Conservation (phyloP, 2,329 filamentous ascomycete genomes). For the Fragosphaeria purpurea region DNA sequence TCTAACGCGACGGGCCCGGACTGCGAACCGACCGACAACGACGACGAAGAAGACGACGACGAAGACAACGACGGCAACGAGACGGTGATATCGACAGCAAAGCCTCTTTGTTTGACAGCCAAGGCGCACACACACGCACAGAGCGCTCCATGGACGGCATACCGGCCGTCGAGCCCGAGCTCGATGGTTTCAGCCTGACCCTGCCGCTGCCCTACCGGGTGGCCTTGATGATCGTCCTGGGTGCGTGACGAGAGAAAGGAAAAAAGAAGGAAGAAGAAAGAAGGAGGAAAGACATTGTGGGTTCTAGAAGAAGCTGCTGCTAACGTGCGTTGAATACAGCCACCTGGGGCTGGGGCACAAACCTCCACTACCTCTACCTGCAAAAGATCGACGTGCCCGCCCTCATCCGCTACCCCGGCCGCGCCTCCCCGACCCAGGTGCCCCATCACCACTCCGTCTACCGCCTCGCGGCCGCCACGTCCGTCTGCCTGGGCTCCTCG, state of each 20-base stretch:
- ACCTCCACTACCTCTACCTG: slow-evolving; percentile 75
- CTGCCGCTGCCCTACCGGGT: slow-evolving; percentile 87
- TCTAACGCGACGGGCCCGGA: slow-evolving; percentile 2
- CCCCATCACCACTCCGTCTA: slow-evolving; percentile 78
- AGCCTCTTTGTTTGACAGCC: no score
- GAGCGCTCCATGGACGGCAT: slow-evolving; percentile 56
- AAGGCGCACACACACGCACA: not conserved
- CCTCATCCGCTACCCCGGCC: slow-evolving; percentile 76
- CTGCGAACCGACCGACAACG: slow-evolving; percentile 4
- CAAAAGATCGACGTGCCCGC: slow-evolving; percentile 78
- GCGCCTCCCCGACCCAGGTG: slow-evolving; percentile 57
- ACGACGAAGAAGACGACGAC: not conserved
- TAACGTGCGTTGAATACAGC: slow-evolving; percentile 36
- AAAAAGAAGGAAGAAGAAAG: not conserved
- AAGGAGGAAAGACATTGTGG: not conserved
- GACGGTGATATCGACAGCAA: no score
- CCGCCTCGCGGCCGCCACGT: slow-evolving; percentile 70
- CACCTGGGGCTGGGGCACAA: slow-evolving; percentile 90
- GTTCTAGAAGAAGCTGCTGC: not conserved
- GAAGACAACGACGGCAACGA: not conserved
- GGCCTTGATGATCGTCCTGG: slow-evolving; percentile 73
- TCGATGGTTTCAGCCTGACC: slow-evolving; percentile 79
- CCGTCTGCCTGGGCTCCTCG: slow-evolving; percentile 58
- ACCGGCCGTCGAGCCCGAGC: slow-evolving; percentile 55
- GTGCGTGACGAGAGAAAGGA: slow-evolving; percentile 37